These are phyloP conservation scores for Ceratobasidium sp. DNA, from an alignment of 1,284 basidiomycete genomes.

Conservation along the genomic window DNA sequence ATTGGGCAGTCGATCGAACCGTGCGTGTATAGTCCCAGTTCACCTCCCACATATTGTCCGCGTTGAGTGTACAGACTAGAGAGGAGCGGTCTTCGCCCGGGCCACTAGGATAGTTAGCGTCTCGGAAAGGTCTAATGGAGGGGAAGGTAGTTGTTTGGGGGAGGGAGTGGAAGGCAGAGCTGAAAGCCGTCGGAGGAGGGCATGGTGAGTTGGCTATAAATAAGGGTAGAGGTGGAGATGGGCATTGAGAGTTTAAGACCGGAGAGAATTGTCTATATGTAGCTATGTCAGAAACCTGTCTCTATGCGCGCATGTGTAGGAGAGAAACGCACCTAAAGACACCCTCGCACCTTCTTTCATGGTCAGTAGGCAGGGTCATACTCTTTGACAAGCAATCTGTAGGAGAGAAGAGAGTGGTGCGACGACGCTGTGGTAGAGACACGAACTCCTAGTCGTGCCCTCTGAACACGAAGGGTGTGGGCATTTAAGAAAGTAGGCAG, in stretches of 20 bases:
- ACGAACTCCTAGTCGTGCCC: background rate
- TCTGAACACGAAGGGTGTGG: background rate
- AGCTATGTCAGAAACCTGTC: slow-evolving; percentile 6
- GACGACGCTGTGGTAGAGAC: background rate
- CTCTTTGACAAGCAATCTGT: no score
- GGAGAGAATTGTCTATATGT: slow-evolving; percentile 26
- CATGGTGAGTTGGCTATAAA: background rate
- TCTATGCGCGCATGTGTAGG: background rate
- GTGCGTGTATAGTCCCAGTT: slow-evolving; percentile 4
- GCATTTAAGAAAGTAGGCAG: background rate
- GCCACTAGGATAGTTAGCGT: slow-evolving; percentile 18
- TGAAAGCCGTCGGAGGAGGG: background rate
- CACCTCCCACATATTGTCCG: slow-evolving; percentile 22
- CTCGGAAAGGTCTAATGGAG: slow-evolving; percentile 11
- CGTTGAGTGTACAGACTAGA: slow-evolving; percentile 22
- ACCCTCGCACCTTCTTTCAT: slow-evolving; percentile 15
- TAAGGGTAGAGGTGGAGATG: background rate
- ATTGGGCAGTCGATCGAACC: slow-evolving; percentile 16
- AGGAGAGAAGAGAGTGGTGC: background rate
- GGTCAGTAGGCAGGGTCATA: slow-evolving; percentile 20
- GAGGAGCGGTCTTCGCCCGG: slow-evolving; percentile 23
- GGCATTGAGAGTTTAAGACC: background rate
- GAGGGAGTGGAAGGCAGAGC: background rate
- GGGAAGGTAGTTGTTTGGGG: background rate
- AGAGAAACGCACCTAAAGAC: background rate